Evolutionary conservation across 768 basidiomycete species (phyloP).

Genomic region (Pleurotus giganteus): DNA sequence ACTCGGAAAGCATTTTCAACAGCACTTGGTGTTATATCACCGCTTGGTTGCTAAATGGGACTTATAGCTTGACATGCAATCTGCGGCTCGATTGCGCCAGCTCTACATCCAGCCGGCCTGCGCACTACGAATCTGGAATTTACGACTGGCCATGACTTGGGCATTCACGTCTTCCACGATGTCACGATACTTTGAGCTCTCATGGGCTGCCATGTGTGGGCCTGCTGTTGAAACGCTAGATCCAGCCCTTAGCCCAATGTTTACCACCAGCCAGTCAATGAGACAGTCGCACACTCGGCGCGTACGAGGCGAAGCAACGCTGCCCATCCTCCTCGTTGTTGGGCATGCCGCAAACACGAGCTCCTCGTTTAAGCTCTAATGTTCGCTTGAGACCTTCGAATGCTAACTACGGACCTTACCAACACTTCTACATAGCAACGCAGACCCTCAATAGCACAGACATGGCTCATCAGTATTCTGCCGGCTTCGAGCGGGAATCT

Average conservation of each 20-base stretch:
- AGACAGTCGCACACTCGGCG: no score
- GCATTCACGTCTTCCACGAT: not conserved
- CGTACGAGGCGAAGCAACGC: not conserved
- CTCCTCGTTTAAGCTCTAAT: not conserved
- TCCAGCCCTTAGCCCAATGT: no score
- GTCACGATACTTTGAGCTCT: not conserved
- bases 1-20: no score
- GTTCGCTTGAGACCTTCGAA: not conserved
- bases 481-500: constrained; percentile 8
- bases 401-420: not conserved
- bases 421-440: not conserved
- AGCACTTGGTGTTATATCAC: no score
- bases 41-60: no score
- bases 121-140: not conserved
- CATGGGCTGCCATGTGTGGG: not conserved
- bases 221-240: not conserved
- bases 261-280: no score
- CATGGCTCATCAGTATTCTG: constrained; percentile 3
- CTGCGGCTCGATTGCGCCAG: no score
- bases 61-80: no score
- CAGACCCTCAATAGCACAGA: not conserved
- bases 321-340: not conserved
- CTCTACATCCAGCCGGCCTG: no score
- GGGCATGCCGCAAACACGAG: not conserved
- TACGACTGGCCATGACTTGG: not conserved